These are phyloP conservation scores for Zoysia matrella DNA, from an alignment of 202 grass and related monocot genomes.

Conservation along the genomic window DNA sequence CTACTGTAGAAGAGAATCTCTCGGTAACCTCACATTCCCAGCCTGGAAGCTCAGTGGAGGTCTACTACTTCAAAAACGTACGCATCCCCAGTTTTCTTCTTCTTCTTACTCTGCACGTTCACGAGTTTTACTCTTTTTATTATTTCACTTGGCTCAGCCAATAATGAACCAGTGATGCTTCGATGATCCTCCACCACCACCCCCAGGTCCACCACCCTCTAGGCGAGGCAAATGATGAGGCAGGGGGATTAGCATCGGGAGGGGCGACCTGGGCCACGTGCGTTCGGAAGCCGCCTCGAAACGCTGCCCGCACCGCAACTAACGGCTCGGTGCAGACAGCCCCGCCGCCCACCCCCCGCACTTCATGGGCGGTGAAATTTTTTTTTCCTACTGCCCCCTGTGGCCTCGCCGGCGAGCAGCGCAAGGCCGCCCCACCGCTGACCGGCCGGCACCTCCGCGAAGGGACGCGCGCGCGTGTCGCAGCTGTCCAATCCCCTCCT, in stretches of 20 bases:
- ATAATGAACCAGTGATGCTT: conserved; percentile 3
- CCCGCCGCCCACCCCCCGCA: too few relatives aligned
- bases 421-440: conserved; percentile 19
- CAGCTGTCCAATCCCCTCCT: neutral
- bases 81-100: neutral
- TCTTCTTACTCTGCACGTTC: neutral
- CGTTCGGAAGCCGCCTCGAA: conserved; percentile 30
- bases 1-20: neutral
- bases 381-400: neutral
- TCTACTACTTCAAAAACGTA: neutral
- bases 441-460: neutral
- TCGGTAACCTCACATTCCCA: conserved; percentile 30
- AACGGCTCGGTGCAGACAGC: too few relatives aligned
- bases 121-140: neutral
- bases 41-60: neutral
- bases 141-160: neutral
- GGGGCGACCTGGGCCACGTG: conserved; percentile 22
- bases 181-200: neutral
- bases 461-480: too few relatives aligned
- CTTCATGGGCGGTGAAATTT: too few relatives aligned
- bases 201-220: too few relatives aligned
- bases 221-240: neutral
- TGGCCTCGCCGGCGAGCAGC: neutral
- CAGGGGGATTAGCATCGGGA: neutral
- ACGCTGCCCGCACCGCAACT: neutral